Base-by-base conservation (phyloP, 2,329 filamentous ascomycete species). In the Fusarium verrucosum region DNA sequence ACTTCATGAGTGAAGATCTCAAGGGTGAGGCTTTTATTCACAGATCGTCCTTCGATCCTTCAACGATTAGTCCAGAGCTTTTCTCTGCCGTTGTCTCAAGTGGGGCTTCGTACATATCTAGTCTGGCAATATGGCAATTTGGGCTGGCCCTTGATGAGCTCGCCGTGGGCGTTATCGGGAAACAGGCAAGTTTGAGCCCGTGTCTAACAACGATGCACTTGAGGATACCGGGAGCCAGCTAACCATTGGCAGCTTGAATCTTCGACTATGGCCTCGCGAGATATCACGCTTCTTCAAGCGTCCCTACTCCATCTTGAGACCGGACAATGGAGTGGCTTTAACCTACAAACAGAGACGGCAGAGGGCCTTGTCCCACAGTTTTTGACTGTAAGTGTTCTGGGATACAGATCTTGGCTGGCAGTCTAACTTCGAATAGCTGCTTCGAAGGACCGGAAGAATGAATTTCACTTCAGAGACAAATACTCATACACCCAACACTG, bases 261-360 rank as follows among this genome's bases (percentile, higher is more conserved):
- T 10, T 56, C 52, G 32, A 52, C 42, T 32, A 40, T 46, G 17
- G 44, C 55, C 26, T 51, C 50, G 13, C 58, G 53, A 32, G 69
- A 70, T 30, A 47, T 67, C 22, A 65, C 58, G 54, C 47, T 69
- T 13, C 58, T 71, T 30, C 69, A 71, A 33, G 66, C 69, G 7
- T 58, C 57, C 50, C 62, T 71, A 45, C 47, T 71, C 10, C 67
- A 71, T 25, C 53, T 71, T 14, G 66, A 71, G 40, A 55, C 68
- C 23, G 65, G 62, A 32, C 62, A 69, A 45, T 71, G 69, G 69
- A 65, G 69, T 23, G 69, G 69, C 4, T 69, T 70, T 10, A 62
- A 47, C 32, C 53, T 55, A 13, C 66, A 70, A 41, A 66, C 66
- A 51, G 57, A 65, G 42, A 45, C 57, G 17, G 58, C 69, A 25